Evolutionary conservation across 2,329 filamentous ascomycete genomes (phyloP).

Genomic region (Dactylellina haptotyla): DNA sequence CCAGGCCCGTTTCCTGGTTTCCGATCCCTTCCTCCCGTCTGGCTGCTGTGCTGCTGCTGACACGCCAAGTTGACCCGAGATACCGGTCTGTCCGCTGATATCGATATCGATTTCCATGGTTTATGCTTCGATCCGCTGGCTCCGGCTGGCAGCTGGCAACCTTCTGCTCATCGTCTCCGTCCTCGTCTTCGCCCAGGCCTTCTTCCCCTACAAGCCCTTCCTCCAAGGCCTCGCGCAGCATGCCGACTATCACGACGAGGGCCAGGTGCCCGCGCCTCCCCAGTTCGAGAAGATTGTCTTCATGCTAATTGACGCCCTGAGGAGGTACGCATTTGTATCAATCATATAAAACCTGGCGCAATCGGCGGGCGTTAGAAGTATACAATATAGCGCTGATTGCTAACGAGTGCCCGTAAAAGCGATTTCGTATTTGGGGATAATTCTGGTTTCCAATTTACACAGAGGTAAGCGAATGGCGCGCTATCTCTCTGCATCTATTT

Average conservation of each 20-base stretch:
- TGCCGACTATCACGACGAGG: slow-evolving; percentile 60
- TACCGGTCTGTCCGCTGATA: slow-evolving; percentile 26
- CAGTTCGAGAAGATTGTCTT: slow-evolving; percentile 92
- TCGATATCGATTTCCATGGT: too few relatives aligned
- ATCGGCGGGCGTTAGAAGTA: neutral
- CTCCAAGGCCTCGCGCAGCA: slow-evolving; percentile 83
- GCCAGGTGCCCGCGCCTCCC: slow-evolving; percentile 67
- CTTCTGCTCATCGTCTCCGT: slow-evolving; percentile 79
- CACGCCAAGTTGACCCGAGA: neutral
- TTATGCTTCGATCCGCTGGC: slow-evolving; percentile 54
- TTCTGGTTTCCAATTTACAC: slow-evolving; percentile 87
- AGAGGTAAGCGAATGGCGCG: slow-evolving; percentile 77
- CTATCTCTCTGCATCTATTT: slow-evolving; percentile 1
- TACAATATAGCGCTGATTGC: neutral
- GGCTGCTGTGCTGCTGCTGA: neutral
- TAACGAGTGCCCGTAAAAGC: slow-evolving; percentile 64
- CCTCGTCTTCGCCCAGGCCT: slow-evolving; percentile 82
- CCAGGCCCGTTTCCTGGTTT: slow-evolving; percentile 1
- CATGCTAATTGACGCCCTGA: slow-evolving; percentile 95
- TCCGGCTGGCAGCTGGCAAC: slow-evolving; percentile 74
- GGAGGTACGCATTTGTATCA: slow-evolving; percentile 70
- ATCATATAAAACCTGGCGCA: neutral
- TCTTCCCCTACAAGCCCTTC: slow-evolving; percentile 97
- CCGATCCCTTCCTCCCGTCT: neutral
- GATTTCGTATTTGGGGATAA: slow-evolving; percentile 88